Conservation (phyloP, 257 asterid species). For the Ophiorrhiza pumila region DNA sequence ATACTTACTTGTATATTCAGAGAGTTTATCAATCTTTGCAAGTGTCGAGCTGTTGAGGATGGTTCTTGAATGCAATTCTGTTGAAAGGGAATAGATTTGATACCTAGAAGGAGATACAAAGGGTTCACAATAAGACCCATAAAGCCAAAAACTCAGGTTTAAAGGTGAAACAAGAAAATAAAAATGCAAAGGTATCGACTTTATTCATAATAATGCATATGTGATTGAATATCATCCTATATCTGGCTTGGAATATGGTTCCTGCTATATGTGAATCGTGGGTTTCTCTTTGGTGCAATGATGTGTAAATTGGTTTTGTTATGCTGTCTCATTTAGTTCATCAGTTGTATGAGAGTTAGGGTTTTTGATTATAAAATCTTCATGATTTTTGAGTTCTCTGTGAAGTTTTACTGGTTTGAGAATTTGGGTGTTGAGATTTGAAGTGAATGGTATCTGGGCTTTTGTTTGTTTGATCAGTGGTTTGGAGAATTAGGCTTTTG, state of each 20-base stretch:
- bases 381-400: constrained; percentile 11
- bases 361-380: constrained; percentile 16
- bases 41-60: constrained; percentile 6
- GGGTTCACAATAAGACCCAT: constrained; percentile 32
- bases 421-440: constrained; percentile 18
- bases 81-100: constrained; percentile 27
- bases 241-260: constrained; percentile 20
- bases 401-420: constrained; percentile 16
- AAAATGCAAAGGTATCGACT: constrained; percentile 22
- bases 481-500: constrained; percentile 3
- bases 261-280: constrained; percentile 13
- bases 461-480: constrained; percentile 12
- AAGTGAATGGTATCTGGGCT: constrained; percentile 12
- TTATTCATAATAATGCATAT: constrained; percentile 27
- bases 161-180: neutral
- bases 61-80: constrained; percentile 38
- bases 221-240: constrained; percentile 31
- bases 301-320: constrained; percentile 18
- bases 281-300: constrained; percentile 8
- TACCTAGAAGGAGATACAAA: constrained; percentile 23
- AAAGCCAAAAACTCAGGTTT: constrained; percentile 25
- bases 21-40: neutral
- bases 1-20: neutral
- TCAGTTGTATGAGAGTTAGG: constrained; percentile 23
- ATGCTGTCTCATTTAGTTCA: constrained; percentile 11